Evolutionary conservation across 2,329 filamentous ascomycete genomes (phyloP).

Genomic region (Cryphonectria parasitica): DNA sequence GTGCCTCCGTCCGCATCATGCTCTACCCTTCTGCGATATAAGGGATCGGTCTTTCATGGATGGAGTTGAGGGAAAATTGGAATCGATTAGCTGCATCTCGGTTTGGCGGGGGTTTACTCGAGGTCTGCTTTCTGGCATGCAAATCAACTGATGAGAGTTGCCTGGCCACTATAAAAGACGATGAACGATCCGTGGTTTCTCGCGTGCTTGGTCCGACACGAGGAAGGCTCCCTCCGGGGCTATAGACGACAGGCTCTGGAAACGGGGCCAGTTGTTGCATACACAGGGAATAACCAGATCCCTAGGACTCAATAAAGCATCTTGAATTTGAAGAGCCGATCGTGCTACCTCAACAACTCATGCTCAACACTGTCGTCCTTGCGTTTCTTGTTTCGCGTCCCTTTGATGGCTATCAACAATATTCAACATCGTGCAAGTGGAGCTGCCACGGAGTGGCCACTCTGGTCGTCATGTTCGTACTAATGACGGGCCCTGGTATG

Average conservation of each 20-base stretch:
- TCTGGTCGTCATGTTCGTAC: background rate
- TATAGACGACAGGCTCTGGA: slow-evolving; percentile 23
- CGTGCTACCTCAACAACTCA: slow-evolving; percentile 21
- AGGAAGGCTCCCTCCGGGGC: slow-evolving; percentile 25
- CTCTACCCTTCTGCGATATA: slow-evolving; percentile 98
- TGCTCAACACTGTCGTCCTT: background rate
- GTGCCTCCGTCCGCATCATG: slow-evolving; percentile 95
- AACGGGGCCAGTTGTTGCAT: slow-evolving; percentile 25
- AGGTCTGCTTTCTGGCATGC: slow-evolving; percentile 30
- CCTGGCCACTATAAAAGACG: slow-evolving; percentile 27
- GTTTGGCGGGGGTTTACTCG: slow-evolving; percentile 29
- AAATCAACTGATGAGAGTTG: slow-evolving; percentile 30
- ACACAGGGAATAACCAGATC: slow-evolving; percentile 28
- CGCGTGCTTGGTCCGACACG: slow-evolving; percentile 31
- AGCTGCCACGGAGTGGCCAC: background rate
- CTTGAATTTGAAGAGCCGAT: slow-evolving; percentile 29
- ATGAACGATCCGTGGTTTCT: slow-evolving; percentile 28
- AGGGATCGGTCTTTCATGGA: slow-evolving; percentile 49
- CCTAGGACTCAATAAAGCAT: slow-evolving; percentile 29
- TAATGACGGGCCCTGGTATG: background rate
- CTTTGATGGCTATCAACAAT: background rate
- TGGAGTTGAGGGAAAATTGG: slow-evolving; percentile 34
- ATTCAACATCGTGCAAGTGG: too few relatives aligned
- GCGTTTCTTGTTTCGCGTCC: background rate
- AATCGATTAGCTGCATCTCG: slow-evolving; percentile 34